These are phyloP conservation scores for Citrus inodora DNA, from an alignment of 345 rosid species.

Conservation along the genomic window DNA sequence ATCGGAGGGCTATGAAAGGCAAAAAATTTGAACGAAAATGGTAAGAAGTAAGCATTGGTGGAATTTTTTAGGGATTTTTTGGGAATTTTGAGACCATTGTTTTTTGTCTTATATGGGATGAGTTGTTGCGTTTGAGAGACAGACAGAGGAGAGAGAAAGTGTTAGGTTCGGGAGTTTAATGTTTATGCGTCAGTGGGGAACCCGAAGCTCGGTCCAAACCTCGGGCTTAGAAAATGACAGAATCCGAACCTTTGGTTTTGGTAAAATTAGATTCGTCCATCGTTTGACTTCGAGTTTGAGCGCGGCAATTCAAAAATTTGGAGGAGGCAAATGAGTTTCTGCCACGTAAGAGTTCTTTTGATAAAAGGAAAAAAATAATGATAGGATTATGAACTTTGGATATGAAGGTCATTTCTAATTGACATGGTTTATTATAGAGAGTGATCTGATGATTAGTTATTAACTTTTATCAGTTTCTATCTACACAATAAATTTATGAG, in stretches of 20 bases:
- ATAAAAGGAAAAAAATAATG: too few relatives aligned
- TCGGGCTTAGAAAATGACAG: constrained; percentile 17
- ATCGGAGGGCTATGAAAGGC: constrained; percentile 2
- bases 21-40: neutral
- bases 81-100: neutral
- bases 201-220: constrained; percentile 28
- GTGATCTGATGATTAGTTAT: too few relatives aligned
- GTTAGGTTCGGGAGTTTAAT: constrained; percentile 18
- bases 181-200: neutral
- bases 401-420: too few relatives aligned
- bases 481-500: too few relatives aligned
- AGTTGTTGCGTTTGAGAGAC: neutral
- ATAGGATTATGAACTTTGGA: too few relatives aligned
- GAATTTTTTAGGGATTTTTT: constrained; percentile 2
- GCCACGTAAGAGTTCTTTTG: neutral
- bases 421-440: too few relatives aligned
- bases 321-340: neutral
- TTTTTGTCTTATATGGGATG: neutral
- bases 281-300: constrained; percentile 18
- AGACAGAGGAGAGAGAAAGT: constrained; percentile 1
- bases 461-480: too few relatives aligned
- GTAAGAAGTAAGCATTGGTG: neutral
- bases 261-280: neutral
- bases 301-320: constrained; percentile 38
- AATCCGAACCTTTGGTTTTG: constrained; percentile 22